Base-by-base conservation (phyloP, 2,329 filamentous ascomycete species). In the Drechslerella dactyloides region DNA sequence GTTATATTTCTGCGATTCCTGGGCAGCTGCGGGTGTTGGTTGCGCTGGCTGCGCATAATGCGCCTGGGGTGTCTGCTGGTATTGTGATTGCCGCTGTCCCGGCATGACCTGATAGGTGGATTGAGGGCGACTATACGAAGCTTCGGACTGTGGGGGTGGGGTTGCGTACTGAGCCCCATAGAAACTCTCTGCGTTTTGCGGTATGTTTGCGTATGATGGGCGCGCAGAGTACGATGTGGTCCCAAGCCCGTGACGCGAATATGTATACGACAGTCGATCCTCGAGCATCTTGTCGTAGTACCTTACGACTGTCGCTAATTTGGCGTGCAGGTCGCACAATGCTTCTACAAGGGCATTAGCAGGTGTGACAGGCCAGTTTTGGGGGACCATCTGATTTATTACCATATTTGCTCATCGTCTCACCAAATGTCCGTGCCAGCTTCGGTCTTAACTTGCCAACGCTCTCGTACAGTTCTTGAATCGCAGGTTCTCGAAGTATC, bases 401-500 rank as follows among this genome's bases (percentile, higher is more conserved):
- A 91, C 91, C 93, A 80, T 97, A 94, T 80, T 99, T 99, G 85
- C 94, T 97, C 94, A 99, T 97, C 0, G 94, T 97, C 82, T 99
- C 94, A 62, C 94, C 94, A 78, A 97, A 97, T 0, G 93, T 97
- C 65, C 94, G 86, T 2, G 94, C 94, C 62, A 99, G 83, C 80
- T 99, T 99, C 1, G 94, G 94, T 55, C 94, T 86, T 74, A 99
- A 82, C 15, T 91, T 85, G n/a, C 93, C 92, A 76, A 99, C 97
- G 76, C 93, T 96, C 78, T 97, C 94, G 79, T 99, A 99, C 2
- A 99, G 83, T 80, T 99, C 94, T 80, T 99, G 94, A 56, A 99
- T 97, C 79, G 97, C 94, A 1, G 94, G 94, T 77, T 99, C 94
- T 54, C 94, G 85, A n/a, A 99, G 81, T 59, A 99, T 97, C 0